A percentile compares a stretch with the other conserved stretches of the same genome.
phyloP scores from a whole-genome alignment of 176 grass and related monocot species.

The Thinopyrum elongatum region DNA sequence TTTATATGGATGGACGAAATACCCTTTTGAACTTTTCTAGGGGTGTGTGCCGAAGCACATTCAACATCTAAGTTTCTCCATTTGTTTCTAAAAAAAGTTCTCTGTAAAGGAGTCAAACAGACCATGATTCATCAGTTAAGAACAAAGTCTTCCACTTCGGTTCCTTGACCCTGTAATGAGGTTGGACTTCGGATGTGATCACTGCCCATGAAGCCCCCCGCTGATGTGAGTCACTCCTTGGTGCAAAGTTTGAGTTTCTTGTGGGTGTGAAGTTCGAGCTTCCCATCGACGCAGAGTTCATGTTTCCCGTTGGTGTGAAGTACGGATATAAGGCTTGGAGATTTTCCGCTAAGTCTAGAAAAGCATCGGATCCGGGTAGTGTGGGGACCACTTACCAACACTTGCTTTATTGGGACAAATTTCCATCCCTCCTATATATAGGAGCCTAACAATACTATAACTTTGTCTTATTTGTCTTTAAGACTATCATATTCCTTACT shows the following conservation, averaged over 20 bases:
- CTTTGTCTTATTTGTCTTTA: not conserved
- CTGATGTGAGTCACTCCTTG: not conserved
- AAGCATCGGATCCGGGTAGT: not conserved
- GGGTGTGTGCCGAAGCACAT: not conserved
- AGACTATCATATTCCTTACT: not conserved
- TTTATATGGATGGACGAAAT: not conserved
- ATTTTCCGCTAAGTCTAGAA: not conserved
- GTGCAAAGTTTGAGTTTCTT: not conserved
- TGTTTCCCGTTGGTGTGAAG: not conserved
- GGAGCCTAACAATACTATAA: not conserved
- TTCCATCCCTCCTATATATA: not conserved
- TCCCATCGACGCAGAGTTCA: not conserved
- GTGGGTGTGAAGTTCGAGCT: not conserved
- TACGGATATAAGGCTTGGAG: not conserved
- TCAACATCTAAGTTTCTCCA: not conserved
- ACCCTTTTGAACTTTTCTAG: not conserved
- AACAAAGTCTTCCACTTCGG: not conserved
- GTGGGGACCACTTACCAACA: not conserved
- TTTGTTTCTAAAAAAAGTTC: not conserved
- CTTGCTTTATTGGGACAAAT: not conserved
- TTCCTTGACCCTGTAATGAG: not conserved
- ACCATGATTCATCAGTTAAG: not conserved
- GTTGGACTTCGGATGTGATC: too few species aligned
- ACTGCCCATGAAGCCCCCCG: not conserved
- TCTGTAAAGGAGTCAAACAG: not conserved